Evolutionary conservation across 2,329 filamentous ascomycete species (phyloP).

Genomic region (Apiospora saccharicola): DNA sequence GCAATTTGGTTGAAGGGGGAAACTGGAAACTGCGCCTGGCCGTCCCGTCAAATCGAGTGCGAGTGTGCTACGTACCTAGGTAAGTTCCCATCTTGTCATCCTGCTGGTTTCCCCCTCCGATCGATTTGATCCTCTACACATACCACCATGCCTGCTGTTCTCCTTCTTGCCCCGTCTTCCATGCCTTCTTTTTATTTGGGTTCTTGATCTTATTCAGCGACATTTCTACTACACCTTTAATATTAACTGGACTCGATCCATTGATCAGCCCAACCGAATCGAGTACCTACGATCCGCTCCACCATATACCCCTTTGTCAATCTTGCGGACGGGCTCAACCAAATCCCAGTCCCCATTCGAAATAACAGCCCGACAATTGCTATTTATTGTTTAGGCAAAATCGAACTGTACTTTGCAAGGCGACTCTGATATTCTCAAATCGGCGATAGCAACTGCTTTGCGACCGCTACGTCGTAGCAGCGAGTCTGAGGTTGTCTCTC

Average conservation of each 20-base stretch:
- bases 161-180: not conserved
- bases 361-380: not conserved
- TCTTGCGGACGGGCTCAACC: not conserved
- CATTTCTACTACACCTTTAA: not conserved
- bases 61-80: conserved; percentile 10
- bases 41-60: not conserved
- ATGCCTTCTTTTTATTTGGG: not conserved
- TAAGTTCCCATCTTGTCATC: conserved; percentile 1
- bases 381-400: not conserved
- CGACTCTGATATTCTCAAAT: not conserved
- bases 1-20: not conserved
- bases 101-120: not conserved
- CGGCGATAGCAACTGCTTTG: not conserved
- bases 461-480: not conserved
- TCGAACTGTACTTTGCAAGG: not conserved
- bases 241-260: not conserved
- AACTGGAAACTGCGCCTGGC: not conserved
- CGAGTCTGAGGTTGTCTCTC: not conserved
- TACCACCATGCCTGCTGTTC: not conserved
- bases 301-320: conserved; percentile 14
- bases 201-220: conserved; percentile 9
- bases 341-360: not conserved
- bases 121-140: conserved; percentile 1
- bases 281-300: not conserved
- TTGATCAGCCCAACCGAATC: not conserved